Evolutionary conservation across 1,284 basidiomycete species (phyloP), one percentile per base, ranked within the genome.

Genomic region (Rhodotorula sp.): DNA sequence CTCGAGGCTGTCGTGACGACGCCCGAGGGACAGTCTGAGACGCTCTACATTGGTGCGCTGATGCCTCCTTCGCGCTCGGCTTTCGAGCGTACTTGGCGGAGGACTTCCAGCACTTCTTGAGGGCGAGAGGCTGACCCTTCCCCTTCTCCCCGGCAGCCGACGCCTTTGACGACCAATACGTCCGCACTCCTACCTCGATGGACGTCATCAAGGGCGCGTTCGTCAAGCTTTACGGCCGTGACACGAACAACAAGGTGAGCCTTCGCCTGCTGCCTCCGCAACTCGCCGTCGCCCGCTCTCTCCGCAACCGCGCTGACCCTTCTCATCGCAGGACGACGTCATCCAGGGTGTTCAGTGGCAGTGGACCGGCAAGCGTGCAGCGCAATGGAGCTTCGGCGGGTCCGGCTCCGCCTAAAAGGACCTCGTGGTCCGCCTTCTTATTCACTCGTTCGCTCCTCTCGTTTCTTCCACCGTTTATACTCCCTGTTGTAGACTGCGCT

Each of bases 151-250:
- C 17, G 27, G 22, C 24, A 39, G 63, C 61, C 29, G 74, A 75
- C 59, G 74, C 60, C 2, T 75, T 75, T 29, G 74, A 71, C 55
- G 66, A 69, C 59, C 32, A 48, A 44, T 73, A 72, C 67, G 74
- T 75, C 15, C 52, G 30, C 17, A 75, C 67, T 3, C 74, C 74
- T 1, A 58, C 22, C n/a, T 56, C 49, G 13, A 63, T 73, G n/a
- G 74, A 75, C 59, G 48, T 75, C 48, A 46, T 73, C 46, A 58
- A 66, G 59, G 57, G 56, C 30, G 29, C 68, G 2, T 72, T 72
- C 44, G 10, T 22, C 9, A 51, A 55, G 20, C 55, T 72, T 24
- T 66, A 56, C n/a, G 71, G 71, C 30, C 24, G 30, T 10, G n/a
- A 30, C 10, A 73, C 72, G 15, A 52, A 46, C 30, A 59, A 72